Evolutionary conservation across 768 basidiomycete genomes (phyloP).

Genomic region (Trametes cubensis): DNA sequence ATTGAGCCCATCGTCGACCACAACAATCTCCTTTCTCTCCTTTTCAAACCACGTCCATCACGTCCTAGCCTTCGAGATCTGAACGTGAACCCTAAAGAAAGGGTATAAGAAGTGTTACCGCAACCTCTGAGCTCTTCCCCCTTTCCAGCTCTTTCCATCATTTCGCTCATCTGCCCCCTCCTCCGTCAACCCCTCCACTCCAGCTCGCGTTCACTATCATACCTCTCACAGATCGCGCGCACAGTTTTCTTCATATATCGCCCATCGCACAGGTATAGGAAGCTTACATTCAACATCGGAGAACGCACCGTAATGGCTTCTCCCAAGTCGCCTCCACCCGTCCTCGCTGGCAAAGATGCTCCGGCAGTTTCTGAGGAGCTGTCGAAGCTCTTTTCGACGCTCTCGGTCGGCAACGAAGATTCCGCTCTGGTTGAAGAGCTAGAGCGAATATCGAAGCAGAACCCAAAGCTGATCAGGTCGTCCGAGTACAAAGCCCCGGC

Average conservation of each 20-base stretch:
- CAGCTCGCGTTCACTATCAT: neutral
- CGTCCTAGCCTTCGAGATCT: too few species aligned
- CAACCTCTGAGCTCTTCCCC: neutral
- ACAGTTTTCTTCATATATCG: too few species aligned
- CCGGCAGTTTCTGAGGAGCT: constrained; percentile 1
- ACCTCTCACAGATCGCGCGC: neutral
- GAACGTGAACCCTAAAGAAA: too few species aligned
- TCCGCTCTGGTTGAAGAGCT: constrained; percentile 64
- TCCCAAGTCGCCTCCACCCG: neutral
- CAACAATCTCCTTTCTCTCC: neutral
- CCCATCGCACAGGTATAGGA: too few species aligned
- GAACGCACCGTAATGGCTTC: constrained; percentile 8
- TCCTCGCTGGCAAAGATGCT: neutral
- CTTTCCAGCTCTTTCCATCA: constrained; percentile 13
- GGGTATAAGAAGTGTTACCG: too few species aligned
- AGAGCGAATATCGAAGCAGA: constrained; percentile 51
- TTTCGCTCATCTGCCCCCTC: neutral
- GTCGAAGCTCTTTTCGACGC: constrained; percentile 2
- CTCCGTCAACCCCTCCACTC: neutral
- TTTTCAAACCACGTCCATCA: neutral
- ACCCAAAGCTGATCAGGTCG: constrained; percentile 67
- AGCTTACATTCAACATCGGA: too few species aligned
- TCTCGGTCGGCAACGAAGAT: constrained; percentile 40
- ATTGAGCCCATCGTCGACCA: neutral
- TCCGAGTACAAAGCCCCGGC: constrained; percentile 59